phyloP scores from a whole-genome alignment of 768 basidiomycete genomes.

The Leccinum boreale region DNA sequence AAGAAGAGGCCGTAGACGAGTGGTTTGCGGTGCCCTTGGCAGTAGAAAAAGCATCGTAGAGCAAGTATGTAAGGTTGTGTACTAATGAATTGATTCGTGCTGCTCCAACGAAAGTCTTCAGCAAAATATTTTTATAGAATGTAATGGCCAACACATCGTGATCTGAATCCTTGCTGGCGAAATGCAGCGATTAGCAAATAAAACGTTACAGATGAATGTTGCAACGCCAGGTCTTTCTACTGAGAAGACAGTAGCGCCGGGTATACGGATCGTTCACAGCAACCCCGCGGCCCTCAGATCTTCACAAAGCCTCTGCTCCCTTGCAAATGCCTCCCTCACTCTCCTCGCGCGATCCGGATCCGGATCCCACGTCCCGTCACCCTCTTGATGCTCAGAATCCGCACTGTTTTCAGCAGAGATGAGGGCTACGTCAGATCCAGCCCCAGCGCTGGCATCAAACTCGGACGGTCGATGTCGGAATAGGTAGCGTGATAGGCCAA shows the following conservation, averaged over 20 bases:
- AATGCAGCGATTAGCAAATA: constrained; percentile 22
- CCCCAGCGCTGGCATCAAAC: constrained; percentile 1
- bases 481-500: constrained; percentile 19
- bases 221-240: background rate
- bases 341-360: constrained; percentile 43
- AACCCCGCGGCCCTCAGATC: constrained; percentile 66
- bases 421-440: constrained; percentile 8
- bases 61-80: constrained; percentile 1
- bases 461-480: constrained; percentile 12
- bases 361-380: constrained; percentile 35
- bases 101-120: background rate
- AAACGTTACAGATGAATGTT: constrained; percentile 9
- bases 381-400: constrained; percentile 24
- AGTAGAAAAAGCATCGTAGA: background rate
- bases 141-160: constrained; percentile 7
- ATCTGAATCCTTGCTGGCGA: background rate
- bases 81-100: constrained; percentile 2
- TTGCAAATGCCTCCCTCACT: constrained; percentile 44
- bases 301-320: constrained; percentile 55
- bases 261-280: constrained; percentile 35
- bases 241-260: constrained; percentile 1
- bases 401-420: constrained; percentile 27
- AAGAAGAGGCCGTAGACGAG: constrained; percentile 39
- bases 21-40: background rate
- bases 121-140: constrained; percentile 9